Evolutionary conservation across 768 basidiomycete genomes (phyloP).

Genomic region (Suillus ampliporus): DNA sequence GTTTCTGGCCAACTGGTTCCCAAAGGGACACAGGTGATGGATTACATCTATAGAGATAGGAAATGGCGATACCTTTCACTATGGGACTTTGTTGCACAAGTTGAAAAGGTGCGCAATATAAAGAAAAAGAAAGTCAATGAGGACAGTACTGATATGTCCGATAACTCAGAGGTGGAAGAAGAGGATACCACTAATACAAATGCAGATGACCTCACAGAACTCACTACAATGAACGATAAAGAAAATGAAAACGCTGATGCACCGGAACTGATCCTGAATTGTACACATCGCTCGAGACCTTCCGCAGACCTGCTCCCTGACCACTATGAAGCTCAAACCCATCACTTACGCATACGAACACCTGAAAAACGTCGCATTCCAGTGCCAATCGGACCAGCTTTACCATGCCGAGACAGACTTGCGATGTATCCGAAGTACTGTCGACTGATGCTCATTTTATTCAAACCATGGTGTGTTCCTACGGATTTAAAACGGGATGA

Average conservation of each 20-base stretch:
- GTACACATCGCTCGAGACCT: too few relatives aligned
- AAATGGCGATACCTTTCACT: slow-evolving; percentile 22
- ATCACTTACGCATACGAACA: too few relatives aligned
- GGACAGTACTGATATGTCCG: too few relatives aligned
- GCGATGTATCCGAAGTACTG: slow-evolving; percentile 28
- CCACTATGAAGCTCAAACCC: too few relatives aligned
- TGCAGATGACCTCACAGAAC: too few relatives aligned
- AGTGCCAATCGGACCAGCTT: slow-evolving; percentile 40
- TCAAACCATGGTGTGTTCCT: slow-evolving; percentile 46
- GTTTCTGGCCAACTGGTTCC: slow-evolving; percentile 20
- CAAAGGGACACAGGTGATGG: slow-evolving; percentile 24
- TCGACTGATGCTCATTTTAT: slow-evolving; percentile 47
- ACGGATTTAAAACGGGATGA: slow-evolving; percentile 27
- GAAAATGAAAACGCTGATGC: too few relatives aligned
- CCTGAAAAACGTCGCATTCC: too few relatives aligned
- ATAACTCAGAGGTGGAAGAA: too few relatives aligned
- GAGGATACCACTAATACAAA: too few relatives aligned
- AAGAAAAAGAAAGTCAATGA: slow-evolving; percentile 26
- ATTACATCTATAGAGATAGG: slow-evolving; percentile 30
- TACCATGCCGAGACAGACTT: slow-evolving; percentile 39
- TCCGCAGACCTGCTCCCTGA: too few relatives aligned
- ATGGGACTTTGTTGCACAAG: slow-evolving; percentile 36
- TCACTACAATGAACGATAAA: too few relatives aligned
- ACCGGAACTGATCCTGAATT: too few relatives aligned
- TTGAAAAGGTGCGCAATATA: slow-evolving; percentile 23